Evolutionary conservation across 768 basidiomycete species (phyloP).

Genomic region (Daedaleopsis sinensis): DNA sequence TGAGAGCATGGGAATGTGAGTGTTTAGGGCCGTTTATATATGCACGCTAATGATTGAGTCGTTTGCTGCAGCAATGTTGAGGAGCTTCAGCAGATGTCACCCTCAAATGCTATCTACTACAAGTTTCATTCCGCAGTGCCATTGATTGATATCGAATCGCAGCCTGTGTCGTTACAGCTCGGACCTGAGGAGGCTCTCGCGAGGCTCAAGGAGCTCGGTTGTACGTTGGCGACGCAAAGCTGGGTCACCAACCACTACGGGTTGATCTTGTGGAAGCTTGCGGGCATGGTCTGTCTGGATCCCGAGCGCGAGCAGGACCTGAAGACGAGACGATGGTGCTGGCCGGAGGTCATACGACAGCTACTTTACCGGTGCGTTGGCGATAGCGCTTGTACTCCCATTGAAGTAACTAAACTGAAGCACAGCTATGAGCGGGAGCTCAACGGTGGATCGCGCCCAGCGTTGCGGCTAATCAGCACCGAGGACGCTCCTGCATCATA

Average conservation of each 20-base stretch:
- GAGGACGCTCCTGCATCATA: conserved; percentile 78
- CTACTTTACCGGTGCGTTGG: conserved; percentile 75
- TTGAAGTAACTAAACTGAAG: conserved; percentile 40
- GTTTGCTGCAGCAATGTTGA: conserved; percentile 45
- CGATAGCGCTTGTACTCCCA: background rate
- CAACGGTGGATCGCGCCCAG: conserved; percentile 75
- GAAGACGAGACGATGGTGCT: conserved; percentile 70
- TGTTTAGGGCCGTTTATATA: background rate
- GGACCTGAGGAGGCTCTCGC: conserved; percentile 59
- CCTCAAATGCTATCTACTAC: conserved; percentile 58
- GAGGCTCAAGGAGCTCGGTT: conserved; percentile 59
- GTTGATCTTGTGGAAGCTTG: conserved; percentile 92
- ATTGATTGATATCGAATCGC: background rate
- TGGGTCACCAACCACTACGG: conserved; percentile 96
- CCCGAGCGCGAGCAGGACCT: conserved; percentile 58
- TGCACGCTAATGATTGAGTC: background rate
- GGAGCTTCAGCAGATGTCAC: conserved; percentile 59
- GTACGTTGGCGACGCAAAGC: conserved; percentile 63
- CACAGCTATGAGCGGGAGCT: conserved; percentile 87
- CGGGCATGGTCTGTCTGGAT: conserved; percentile 77
- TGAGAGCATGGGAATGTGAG: conserved; percentile 29
- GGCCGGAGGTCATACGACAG: conserved; percentile 80
- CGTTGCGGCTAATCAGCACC: conserved; percentile 78
- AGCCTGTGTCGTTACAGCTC: conserved; percentile 30
- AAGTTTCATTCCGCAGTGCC: conserved; percentile 47